Conservation (phyloP, 2,329 filamentous ascomycete species). For the Xylaria hypoxylon region DNA sequence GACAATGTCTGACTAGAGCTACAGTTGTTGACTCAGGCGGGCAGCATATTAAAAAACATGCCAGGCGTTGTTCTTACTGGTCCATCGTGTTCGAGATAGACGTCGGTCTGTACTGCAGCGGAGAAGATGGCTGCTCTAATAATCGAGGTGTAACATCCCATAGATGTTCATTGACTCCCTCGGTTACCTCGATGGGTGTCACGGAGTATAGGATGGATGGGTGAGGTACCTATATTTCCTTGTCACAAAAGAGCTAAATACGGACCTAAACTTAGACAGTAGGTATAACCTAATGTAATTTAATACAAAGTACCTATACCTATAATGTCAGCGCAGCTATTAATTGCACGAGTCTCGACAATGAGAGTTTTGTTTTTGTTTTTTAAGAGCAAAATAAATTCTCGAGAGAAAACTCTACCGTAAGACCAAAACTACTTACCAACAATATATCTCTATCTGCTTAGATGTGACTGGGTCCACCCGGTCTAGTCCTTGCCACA, state of each 20-base stretch:
- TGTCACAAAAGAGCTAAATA: background rate
- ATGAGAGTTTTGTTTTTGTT: background rate
- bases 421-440: background rate
- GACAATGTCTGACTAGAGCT: slow-evolving; percentile 25
- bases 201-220: no score
- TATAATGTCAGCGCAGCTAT: background rate
- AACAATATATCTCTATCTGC: background rate
- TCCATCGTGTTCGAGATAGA: background rate
- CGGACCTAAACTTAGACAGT: no score
- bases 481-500: slow-evolving; percentile 33
- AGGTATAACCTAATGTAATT: background rate
- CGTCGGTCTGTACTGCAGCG: slow-evolving; percentile 20
- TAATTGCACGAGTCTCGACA: background rate
- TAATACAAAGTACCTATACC: background rate
- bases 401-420: background rate
- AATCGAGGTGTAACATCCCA: background rate
- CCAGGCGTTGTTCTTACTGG: background rate
- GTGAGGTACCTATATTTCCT: background rate
- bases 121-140: slow-evolving; percentile 31
- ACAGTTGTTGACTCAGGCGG: slow-evolving; percentile 29
- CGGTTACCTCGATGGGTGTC: slow-evolving; percentile 12
- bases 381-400: background rate
- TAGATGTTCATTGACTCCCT: background rate
- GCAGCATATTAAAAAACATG: slow-evolving; percentile 1
- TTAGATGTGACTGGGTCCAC: slow-evolving; percentile 16